Percentiles rank a stretch among this genome's conserved stretches.
phyloP scores from a whole-genome alignment of 345 rosid species.

The Eutrema japonicum region DNA sequence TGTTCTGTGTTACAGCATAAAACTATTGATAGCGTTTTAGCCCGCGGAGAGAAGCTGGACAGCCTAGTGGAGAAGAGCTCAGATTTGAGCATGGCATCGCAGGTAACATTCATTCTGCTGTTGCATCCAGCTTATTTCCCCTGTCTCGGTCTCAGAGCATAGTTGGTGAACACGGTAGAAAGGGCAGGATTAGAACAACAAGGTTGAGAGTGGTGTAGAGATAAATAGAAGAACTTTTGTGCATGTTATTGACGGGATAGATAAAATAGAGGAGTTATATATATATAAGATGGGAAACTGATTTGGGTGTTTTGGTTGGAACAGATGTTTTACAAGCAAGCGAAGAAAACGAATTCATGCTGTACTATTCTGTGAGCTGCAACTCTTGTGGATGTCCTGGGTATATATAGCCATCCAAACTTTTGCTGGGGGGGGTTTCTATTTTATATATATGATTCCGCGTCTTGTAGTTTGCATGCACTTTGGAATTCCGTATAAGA shows the following conservation, averaged over 20 bases:
- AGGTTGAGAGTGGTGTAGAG: background rate
- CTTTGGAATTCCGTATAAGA: constrained; percentile 21
- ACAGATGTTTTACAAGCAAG: constrained; percentile 99
- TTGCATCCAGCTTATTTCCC: background rate
- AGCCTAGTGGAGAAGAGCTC: constrained; percentile 98
- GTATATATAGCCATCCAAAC: constrained; percentile 38
- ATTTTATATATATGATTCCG: constrained; percentile 12
- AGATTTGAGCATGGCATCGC: constrained; percentile 93
- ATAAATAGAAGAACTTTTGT: no score
- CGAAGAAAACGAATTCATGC: constrained; percentile 94
- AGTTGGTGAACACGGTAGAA: background rate
- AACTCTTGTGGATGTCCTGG: constrained; percentile 4
- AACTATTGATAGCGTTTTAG: constrained; percentile 97
- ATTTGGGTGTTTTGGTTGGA: constrained; percentile 33
- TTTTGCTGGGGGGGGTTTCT: constrained; percentile 24
- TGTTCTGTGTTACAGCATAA: constrained; percentile 68
- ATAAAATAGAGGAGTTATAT: background rate
- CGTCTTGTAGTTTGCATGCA: constrained; percentile 28
- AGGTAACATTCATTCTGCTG: constrained; percentile 53
- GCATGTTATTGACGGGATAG: background rate
- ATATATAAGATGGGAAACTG: background rate
- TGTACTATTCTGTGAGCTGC: constrained; percentile 78
- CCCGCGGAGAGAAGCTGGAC: constrained; percentile 96
- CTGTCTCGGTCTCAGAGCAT: background rate
- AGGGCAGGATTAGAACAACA: background rate